These are phyloP conservation scores for Prunus salicina DNA, from an alignment of 306 rosid genomes.

Conservation along the genomic window DNA sequence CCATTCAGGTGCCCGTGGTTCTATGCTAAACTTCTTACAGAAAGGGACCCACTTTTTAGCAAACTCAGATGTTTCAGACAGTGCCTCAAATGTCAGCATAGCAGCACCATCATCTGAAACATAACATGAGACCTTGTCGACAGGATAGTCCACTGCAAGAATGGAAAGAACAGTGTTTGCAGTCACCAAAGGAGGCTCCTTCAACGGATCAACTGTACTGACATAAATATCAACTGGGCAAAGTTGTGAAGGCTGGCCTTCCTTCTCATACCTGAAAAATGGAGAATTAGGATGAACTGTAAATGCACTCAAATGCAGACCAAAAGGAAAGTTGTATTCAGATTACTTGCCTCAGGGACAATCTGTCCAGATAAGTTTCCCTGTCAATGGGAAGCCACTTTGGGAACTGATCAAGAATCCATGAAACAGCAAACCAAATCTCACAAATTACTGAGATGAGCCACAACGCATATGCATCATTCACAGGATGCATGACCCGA, in stretches of 20 bases:
- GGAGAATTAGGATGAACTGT: neutral
- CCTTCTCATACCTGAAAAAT: constrained; percentile 58
- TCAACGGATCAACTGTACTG: constrained; percentile 54
- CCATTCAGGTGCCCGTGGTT: constrained; percentile 74
- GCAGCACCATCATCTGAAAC: constrained; percentile 75
- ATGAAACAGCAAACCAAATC: constrained; percentile 65
- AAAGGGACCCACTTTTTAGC: constrained; percentile 78
- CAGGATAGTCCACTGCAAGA: constrained; percentile 67
- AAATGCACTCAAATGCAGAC: neutral
- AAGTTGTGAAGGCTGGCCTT: constrained; percentile 56
- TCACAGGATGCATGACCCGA: constrained; percentile 50
- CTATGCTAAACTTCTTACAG: constrained; percentile 60
- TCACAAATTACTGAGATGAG: constrained; percentile 62
- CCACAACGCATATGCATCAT: constrained; percentile 64
- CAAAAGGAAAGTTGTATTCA: neutral
- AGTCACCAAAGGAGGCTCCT: constrained; percentile 61
- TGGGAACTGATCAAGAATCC: constrained; percentile 68
- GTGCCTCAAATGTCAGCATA: constrained; percentile 61
- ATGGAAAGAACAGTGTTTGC: constrained; percentile 73
- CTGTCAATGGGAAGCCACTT: constrained; percentile 66
- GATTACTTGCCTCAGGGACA: constrained; percentile 52
- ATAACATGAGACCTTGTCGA: constrained; percentile 65
- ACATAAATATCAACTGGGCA: constrained; percentile 54
- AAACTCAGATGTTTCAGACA: constrained; percentile 69
- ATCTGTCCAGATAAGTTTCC: constrained; percentile 60